Evolutionary conservation across 306 rosid species (phyloP).

Genomic region (Citrullus amarus): DNA sequence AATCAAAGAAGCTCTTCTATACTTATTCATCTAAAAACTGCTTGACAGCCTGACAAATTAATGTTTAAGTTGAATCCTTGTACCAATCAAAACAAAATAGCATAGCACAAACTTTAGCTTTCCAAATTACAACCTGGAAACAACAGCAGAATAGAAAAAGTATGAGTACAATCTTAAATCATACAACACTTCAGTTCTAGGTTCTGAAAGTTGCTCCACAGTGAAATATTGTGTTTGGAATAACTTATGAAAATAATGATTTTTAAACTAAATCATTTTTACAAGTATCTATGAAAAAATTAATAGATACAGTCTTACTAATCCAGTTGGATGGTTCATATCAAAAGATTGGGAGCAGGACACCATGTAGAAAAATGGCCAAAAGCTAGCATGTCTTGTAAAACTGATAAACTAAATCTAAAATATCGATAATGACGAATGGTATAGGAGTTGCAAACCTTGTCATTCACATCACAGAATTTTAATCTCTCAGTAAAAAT

Average conservation of each 20-base stretch:
- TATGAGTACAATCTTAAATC: neutral
- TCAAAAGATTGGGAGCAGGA: neutral
- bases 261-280: neutral
- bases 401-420: neutral
- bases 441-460: slow-evolving; percentile 33
- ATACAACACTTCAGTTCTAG: neutral
- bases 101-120: neutral
- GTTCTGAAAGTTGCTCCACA: neutral
- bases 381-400: neutral
- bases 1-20: neutral
- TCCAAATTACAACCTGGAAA: neutral
- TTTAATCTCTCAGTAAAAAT: slow-evolving; percentile 81
- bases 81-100: neutral
- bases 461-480: slow-evolving; percentile 82
- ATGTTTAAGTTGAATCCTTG: neutral
- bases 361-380: neutral
- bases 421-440: neutral
- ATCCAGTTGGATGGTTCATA: neutral
- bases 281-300: neutral
- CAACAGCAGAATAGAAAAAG: neutral
- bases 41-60: neutral
- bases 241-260: neutral
- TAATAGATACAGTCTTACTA: neutral
- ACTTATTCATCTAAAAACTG: neutral
- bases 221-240: neutral